These are phyloP conservation scores for Zygnema cylindricum DNA, from an alignment of 139 green algal species.

Conservation along the genomic window DNA sequence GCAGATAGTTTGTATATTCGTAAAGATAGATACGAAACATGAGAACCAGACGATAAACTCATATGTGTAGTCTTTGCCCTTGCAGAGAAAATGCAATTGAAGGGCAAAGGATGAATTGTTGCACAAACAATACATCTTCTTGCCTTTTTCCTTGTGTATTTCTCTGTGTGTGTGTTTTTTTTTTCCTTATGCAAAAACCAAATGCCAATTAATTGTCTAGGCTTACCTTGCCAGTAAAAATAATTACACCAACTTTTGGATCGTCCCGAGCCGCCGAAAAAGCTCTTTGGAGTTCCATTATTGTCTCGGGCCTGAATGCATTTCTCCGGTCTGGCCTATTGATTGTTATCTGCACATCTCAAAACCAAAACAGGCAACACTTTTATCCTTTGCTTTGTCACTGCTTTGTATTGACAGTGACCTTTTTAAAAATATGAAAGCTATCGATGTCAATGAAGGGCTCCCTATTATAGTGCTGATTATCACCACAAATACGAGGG, in stretches of 20 bases:
- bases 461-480: slow-evolving; percentile 87
- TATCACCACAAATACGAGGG: slow-evolving; percentile 13
- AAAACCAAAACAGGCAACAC: background rate
- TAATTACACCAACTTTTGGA: slow-evolving; percentile 84
- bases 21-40: too few species aligned
- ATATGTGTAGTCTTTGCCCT: too few species aligned
- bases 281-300: slow-evolving; percentile 87
- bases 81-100: too few species aligned
- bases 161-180: too few species aligned
- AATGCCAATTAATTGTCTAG: too few species aligned
- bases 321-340: slow-evolving; percentile 92
- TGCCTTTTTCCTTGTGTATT: too few species aligned
- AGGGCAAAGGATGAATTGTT: too few species aligned
- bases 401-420: background rate
- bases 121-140: too few species aligned
- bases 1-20: too few species aligned
- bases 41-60: too few species aligned
- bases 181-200: too few species aligned
- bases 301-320: slow-evolving; percentile 91
- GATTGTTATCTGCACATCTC: slow-evolving; percentile 98
- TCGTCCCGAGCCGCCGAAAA: slow-evolving; percentile 91
- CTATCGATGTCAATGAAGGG: slow-evolving; percentile 63
- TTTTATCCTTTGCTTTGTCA: background rate
- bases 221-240: slow-evolving; percentile 83
- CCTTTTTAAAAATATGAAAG: too few species aligned